phyloP scores from a whole-genome alignment of 805 yeast genomes.

The Starmerella stigmatis region DNA sequence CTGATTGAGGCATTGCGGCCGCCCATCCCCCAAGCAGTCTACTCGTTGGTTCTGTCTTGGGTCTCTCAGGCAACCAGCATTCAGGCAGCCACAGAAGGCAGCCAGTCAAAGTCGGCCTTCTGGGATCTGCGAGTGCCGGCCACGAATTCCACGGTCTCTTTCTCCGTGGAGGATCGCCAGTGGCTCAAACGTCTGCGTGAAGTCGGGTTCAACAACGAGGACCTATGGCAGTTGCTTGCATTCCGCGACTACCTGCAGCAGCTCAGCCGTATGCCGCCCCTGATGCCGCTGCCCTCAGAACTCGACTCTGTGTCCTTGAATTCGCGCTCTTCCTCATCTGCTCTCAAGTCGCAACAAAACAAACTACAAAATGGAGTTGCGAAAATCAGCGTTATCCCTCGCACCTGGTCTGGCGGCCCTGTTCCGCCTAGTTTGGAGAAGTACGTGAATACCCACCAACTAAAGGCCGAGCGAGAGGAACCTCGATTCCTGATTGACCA shows the following conservation, averaged over 20 bases:
- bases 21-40: constrained; percentile 58
- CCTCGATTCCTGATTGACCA: constrained; percentile 1
- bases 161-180: constrained; percentile 29
- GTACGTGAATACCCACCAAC: constrained; percentile 28
- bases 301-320: neutral
- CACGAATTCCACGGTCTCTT: constrained; percentile 8
- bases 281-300: constrained; percentile 2
- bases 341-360: neutral
- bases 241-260: constrained; percentile 55
- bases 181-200: constrained; percentile 62
- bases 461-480: neutral
- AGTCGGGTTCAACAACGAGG: constrained; percentile 62
- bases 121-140: constrained; percentile 45
- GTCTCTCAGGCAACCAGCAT: constrained; percentile 43
- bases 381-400: neutral
- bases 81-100: neutral
- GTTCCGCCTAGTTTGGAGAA: constrained; percentile 13
- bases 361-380: constrained; percentile 1
- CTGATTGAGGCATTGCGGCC: constrained; percentile 51
- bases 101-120: constrained; percentile 42
- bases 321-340: neutral
- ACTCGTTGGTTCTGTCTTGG: constrained; percentile 60
- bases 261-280: constrained; percentile 11
- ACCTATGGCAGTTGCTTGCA: constrained; percentile 72
- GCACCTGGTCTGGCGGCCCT: constrained; percentile 17